Evolutionary conservation across 1,139 yeast species (phyloP).

Genomic region (Debaryomyces singareniensis): DNA sequence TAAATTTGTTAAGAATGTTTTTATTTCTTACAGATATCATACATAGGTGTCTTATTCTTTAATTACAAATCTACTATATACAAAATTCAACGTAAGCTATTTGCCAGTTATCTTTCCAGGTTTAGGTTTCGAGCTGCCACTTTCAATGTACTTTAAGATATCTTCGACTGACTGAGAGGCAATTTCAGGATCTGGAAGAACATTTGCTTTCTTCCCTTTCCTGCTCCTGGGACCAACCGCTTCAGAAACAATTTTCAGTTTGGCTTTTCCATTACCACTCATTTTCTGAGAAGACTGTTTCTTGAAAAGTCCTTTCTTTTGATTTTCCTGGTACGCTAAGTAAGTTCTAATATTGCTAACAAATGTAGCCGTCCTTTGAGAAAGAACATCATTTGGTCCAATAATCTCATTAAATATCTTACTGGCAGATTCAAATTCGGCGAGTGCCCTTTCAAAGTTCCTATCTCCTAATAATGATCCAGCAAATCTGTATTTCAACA

Average conservation of each 20-base stretch:
- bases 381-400: constrained; percentile 58
- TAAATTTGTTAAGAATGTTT: constrained; percentile 29
- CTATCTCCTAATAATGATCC: constrained; percentile 52
- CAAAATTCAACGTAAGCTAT: neutral
- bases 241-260: constrained; percentile 7
- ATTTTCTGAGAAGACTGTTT: constrained; percentile 5
- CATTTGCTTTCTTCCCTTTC: constrained; percentile 21
- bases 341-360: constrained; percentile 44
- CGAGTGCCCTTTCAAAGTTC: constrained; percentile 50
- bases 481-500: constrained; percentile 60
- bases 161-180: constrained; percentile 63
- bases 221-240: constrained; percentile 9
- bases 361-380: constrained; percentile 62
- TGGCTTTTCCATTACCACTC: constrained; percentile 4
- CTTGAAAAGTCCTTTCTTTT: constrained; percentile 17
- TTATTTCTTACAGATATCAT: constrained; percentile 13
- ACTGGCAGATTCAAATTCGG: constrained; percentile 46
- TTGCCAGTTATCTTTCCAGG: constrained; percentile 9
- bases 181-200: constrained; percentile 45
- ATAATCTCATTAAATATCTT: constrained; percentile 47
- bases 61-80: neutral
- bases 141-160: constrained; percentile 60
- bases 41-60: neutral
- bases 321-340: constrained; percentile 27
- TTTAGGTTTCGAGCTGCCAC: constrained; percentile 20